phyloP scores from a whole-genome alignment of 1,284 basidiomycete species.

The Schizophyllum commune region DNA sequence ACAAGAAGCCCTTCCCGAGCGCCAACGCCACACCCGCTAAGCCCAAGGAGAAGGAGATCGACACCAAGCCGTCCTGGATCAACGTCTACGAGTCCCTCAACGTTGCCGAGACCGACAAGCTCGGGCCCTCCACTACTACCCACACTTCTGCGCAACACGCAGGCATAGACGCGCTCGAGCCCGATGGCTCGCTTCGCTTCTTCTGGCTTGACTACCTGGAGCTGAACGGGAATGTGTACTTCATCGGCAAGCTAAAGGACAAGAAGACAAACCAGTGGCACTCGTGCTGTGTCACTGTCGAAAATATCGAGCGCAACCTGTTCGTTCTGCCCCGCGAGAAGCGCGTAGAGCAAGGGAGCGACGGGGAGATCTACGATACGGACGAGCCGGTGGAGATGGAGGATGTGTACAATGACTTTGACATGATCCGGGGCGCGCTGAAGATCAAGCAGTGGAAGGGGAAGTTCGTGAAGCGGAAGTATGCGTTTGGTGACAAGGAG shows the following conservation, averaged over 20 bases:
- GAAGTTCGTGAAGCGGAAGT: constrained; percentile 86
- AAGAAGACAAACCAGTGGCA: constrained; percentile 61
- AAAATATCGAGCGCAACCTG: constrained; percentile 86
- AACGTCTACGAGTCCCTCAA: constrained; percentile 67
- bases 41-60: constrained; percentile 37
- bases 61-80: constrained; percentile 62
- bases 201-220: constrained; percentile 95
- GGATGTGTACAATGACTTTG: constrained; percentile 85
- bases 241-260: constrained; percentile 86
- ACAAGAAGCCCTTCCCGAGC: constrained; percentile 9
- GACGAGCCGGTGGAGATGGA: constrained; percentile 62
- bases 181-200: constrained; percentile 80
- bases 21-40: constrained; percentile 9
- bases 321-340: constrained; percentile 82
- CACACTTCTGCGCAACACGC: constrained; percentile 35
- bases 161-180: constrained; percentile 56
- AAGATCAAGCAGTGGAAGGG: constrained; percentile 75
- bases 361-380: constrained; percentile 57
- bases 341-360: constrained; percentile 54
- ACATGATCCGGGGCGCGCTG: constrained; percentile 64
- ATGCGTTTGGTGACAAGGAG: constrained; percentile 86
- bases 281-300: constrained; percentile 85
- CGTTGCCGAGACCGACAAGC: constrained; percentile 46
- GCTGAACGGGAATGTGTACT: constrained; percentile 69
- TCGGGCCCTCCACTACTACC: constrained; percentile 36